Evolutionary conservation across 1,139 yeast species (phyloP).

Genomic region (Kodamaea sp.): DNA sequence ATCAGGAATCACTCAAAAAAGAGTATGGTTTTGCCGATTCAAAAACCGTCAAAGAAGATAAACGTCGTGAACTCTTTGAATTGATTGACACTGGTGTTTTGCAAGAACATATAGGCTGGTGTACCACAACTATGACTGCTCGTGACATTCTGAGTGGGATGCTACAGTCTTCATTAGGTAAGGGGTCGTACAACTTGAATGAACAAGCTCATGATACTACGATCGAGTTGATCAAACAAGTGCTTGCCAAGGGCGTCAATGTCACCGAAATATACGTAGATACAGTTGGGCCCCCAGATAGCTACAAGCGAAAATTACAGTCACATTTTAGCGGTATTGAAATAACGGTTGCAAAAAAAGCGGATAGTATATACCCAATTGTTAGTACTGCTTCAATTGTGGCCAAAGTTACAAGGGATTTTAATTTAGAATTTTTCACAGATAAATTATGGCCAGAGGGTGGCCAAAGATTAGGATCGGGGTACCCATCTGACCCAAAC

Average conservation of each 20-base stretch:
- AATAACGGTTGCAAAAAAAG: constrained; percentile 90
- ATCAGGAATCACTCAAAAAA: constrained; percentile 47
- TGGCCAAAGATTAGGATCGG: constrained; percentile 65
- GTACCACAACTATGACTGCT: constrained; percentile 81
- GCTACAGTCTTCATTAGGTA: constrained; percentile 57
- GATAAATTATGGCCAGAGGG: constrained; percentile 18
- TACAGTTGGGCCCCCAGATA: constrained; percentile 92
- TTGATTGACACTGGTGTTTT: constrained; percentile 48
- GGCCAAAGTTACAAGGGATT: constrained; percentile 93
- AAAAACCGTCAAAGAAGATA: constrained; percentile 72
- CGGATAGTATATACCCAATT: constrained; percentile 89
- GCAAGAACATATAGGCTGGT: constrained; percentile 73
- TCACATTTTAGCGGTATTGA: constrained; percentile 64
- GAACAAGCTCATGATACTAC: constrained; percentile 97
- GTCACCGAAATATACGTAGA: constrained; percentile 78
- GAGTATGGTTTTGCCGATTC: constrained; percentile 89
- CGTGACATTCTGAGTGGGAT: constrained; percentile 84
- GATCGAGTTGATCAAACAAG: constrained; percentile 63
- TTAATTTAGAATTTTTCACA: constrained; percentile 46
- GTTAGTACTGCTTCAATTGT: constrained; percentile 97
- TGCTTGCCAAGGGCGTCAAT: constrained; percentile 58
- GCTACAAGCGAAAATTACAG: constrained; percentile 75
- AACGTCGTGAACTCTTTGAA: constrained; percentile 59
- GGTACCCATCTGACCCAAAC: constrained; percentile 91
- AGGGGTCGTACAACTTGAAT: constrained; percentile 71